phyloP scores from a whole-genome alignment of 176 grass and related monocot species.

The Miscanthus lutarioriparius region DNA sequence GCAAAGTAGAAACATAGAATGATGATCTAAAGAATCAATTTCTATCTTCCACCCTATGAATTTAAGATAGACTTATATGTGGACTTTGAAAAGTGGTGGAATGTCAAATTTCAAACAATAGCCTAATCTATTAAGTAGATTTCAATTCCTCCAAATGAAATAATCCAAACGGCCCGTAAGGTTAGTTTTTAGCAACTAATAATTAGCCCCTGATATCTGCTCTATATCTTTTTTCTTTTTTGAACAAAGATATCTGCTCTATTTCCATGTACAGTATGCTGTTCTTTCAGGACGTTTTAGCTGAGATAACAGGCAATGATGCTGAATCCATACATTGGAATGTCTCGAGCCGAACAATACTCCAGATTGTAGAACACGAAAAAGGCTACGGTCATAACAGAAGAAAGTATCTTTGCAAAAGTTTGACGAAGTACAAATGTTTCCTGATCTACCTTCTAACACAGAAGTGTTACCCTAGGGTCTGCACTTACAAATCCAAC shows the following conservation, averaged over 20 bases:
- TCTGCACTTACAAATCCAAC: slow-evolving; percentile 21
- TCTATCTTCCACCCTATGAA: too few relatives aligned
- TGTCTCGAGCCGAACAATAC: background rate
- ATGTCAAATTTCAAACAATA: too few relatives aligned
- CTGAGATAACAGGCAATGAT: background rate
- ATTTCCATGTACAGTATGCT: background rate
- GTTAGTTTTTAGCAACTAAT: too few relatives aligned
- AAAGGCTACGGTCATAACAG: background rate
- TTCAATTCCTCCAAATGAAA: too few relatives aligned
- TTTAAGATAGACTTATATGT: too few relatives aligned
- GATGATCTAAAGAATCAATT: too few relatives aligned
- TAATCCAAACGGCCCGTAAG: too few relatives aligned
- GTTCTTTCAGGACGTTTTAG: background rate
- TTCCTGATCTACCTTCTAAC: slow-evolving; percentile 37
- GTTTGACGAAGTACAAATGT: slow-evolving; percentile 20
- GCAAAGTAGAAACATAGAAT: too few relatives aligned
- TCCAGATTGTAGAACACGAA: background rate
- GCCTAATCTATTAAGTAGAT: too few relatives aligned
- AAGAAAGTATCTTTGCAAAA: slow-evolving; percentile 34
- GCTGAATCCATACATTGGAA: background rate
- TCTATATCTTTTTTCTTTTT: too few relatives aligned
- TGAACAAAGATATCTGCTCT: background rate
- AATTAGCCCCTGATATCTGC: background rate
- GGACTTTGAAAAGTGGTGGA: too few relatives aligned
- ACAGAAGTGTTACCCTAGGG: background rate